Evolutionary conservation across 75 land plant species (phyloP).

Genomic region (Cunninghamia lanceolata): DNA sequence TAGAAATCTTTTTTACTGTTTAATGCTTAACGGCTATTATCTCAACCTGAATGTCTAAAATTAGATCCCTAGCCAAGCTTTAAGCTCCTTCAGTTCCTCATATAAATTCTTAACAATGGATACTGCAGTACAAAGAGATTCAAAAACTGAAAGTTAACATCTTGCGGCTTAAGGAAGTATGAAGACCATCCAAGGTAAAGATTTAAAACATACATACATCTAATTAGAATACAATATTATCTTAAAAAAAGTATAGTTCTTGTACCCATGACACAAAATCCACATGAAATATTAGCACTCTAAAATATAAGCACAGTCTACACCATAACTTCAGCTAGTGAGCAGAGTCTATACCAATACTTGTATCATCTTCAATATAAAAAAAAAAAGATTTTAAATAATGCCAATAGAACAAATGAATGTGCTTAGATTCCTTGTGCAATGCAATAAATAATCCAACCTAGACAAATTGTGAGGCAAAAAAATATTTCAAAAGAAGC

Average conservation of each 20-base stretch:
- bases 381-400: not conserved
- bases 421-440: not conserved
- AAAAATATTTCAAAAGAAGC: constrained; percentile 2
- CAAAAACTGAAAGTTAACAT: too few species aligned
- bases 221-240: too few species aligned
- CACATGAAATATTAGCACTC: not conserved
- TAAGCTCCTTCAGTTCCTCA: not conserved
- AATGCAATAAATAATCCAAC: not conserved
- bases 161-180: too few species aligned
- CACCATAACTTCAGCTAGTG: not conserved
- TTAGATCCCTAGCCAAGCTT: not conserved
- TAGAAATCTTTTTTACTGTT: too few species aligned
- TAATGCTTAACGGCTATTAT: not conserved
- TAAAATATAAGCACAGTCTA: not conserved
- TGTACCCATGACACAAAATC: not conserved
- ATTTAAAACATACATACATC: not conserved
- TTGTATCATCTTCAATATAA: not conserved
- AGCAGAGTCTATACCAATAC: not conserved
- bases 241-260: too few species aligned
- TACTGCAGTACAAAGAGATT: not conserved
- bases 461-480: constrained; percentile 22
- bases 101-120: not conserved
- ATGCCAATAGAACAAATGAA: not conserved
- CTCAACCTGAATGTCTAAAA: not conserved
- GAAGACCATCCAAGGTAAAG: not conserved